These are phyloP conservation scores for Lolium perenne DNA, from an alignment of 176 grass and related monocot genomes.

Conservation along the genomic window DNA sequence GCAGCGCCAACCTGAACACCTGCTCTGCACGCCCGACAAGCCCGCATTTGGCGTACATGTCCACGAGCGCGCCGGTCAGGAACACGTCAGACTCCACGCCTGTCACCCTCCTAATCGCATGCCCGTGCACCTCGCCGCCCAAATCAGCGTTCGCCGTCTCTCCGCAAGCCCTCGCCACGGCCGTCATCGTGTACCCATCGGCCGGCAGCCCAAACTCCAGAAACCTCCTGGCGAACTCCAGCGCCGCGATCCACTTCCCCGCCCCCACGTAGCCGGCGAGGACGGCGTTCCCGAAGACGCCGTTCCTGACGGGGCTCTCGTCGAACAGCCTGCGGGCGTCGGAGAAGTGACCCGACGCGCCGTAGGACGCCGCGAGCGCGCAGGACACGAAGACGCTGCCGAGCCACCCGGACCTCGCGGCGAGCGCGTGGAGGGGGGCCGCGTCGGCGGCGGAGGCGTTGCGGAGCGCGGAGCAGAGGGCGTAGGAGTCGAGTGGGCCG, in stretches of 20 bases:
- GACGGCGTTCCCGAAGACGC: slow-evolving; percentile 62
- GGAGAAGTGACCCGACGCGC: slow-evolving; percentile 23
- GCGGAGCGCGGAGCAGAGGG: slow-evolving; percentile 58
- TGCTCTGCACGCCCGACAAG: slow-evolving; percentile 42
- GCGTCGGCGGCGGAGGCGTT: slow-evolving; percentile 11
- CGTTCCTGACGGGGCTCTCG: slow-evolving; percentile 53
- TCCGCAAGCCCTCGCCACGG: slow-evolving; percentile 51
- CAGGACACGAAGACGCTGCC: slow-evolving; percentile 71
- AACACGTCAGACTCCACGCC: slow-evolving; percentile 44
- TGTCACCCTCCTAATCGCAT: slow-evolving; percentile 41
- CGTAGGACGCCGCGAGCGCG: slow-evolving; percentile 59
- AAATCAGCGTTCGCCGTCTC: slow-evolving; percentile 41
- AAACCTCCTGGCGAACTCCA: slow-evolving; percentile 50
- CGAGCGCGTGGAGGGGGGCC: slow-evolving; percentile 41
- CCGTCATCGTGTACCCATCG: slow-evolving; percentile 55
- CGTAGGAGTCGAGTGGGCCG: slow-evolving; percentile 63
- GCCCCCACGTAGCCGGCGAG: slow-evolving; percentile 48
- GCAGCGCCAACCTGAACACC: slow-evolving; percentile 44
- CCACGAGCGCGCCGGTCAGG: slow-evolving; percentile 47
- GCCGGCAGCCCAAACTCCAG: slow-evolving; percentile 24
- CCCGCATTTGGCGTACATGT: slow-evolving; percentile 75
- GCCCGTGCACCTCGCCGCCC: slow-evolving; percentile 48
- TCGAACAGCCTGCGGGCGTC: slow-evolving; percentile 67
- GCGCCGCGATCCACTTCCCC: slow-evolving; percentile 30
- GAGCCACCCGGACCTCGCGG: slow-evolving; percentile 55